Percentiles rank a stretch among this genome's conserved stretches.
phyloP scores from a whole-genome alignment of 2,329 filamentous ascomycete genomes.

The Fusarium virguliforme region DNA sequence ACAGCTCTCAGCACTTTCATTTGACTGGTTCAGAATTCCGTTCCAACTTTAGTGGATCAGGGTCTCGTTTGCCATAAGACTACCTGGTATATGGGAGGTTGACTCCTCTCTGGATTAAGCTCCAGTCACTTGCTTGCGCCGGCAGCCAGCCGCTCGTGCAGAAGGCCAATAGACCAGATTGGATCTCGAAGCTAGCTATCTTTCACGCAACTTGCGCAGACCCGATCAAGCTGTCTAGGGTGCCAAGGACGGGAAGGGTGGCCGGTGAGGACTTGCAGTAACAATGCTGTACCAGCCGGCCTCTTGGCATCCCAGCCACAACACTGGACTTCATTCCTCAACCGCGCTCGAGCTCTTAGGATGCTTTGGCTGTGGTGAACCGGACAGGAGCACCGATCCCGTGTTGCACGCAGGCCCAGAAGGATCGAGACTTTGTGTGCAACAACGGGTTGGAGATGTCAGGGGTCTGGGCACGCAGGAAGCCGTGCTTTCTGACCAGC shows the following conservation, averaged over 20 bases:
- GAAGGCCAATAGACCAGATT: background rate
- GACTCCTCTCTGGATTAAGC: slow-evolving; percentile 8
- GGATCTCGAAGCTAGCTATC: background rate
- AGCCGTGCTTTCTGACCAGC: slow-evolving; percentile 12
- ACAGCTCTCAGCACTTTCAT: slow-evolving; percentile 12
- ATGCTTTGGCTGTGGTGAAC: slow-evolving; percentile 1
- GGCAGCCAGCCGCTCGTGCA: background rate
- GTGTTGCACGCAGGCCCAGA: background rate
- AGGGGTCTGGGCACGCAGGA: slow-evolving; percentile 21
- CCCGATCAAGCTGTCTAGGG: background rate
- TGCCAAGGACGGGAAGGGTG: background rate
- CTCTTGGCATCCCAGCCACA: background rate
- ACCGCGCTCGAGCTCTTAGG: background rate
- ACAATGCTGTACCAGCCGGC: slow-evolving; percentile 1
- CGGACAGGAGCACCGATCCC: slow-evolving; percentile 17
- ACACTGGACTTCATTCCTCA: slow-evolving; percentile 7
- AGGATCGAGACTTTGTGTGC: slow-evolving; percentile 17
- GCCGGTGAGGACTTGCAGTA: background rate
- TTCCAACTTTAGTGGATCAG: slow-evolving; percentile 2
- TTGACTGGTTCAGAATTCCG: background rate
- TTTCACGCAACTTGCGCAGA: background rate
- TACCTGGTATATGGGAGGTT: slow-evolving; percentile 8
- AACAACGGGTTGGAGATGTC: slow-evolving; percentile 7
- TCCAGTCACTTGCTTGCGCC: background rate
- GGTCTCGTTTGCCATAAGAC: slow-evolving; percentile 1